Evolutionary conservation across 306 rosid species (phyloP), one percentile per base, ranked within the genome.

Genomic region (Dalbergia cultrata): DNA sequence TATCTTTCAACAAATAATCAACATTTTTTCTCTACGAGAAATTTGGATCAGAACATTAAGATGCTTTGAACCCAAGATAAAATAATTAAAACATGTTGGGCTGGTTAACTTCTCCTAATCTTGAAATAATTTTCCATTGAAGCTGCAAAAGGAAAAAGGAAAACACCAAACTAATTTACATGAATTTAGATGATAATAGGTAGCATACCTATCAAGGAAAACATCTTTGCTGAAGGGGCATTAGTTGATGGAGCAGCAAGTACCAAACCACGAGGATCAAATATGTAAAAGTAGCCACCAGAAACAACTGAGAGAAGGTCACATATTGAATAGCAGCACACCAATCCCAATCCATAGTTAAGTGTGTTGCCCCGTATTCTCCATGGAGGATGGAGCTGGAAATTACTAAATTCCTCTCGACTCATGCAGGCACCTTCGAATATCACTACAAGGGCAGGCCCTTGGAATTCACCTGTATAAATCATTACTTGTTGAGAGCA

Each of bases 351-450:
- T 70, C 99, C 99, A 86, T 91, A 91, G 78, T 89, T 90, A 75
- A 95, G 86, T 69, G 97, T 91, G 84, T 85, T 84, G 37, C 99
- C 97, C 80, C 93, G 90, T 80, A 95, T 62, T 78, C 90, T 88
- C 99, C 99, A 93, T 67, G 99, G 99, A 87, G 99, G 99, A 77
- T 85, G 91, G 84, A 93, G 89, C 87, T 95, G 99, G 81, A 95
- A 91, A 85, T 89, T 88, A 76, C 92, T 89, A 67, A 95, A 74
- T 91, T 95, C 99, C 86, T 95, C 99, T 74, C 90, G 88, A 84
- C 94, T 89, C 93, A 95, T 87, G 92, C 84, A 88, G 39, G 93
- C 90, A 37, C 97, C 97, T 90, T 95, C 99, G 34, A 95, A 85
- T 68, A 95, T 70, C 70, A 89, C 99, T 75, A 95, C 86, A 43